Percentiles rank a stretch among this genome's conserved stretches.
Evolutionary conservation across 2,329 filamentous ascomycete genomes (phyloP).

Genomic region (Penicillium crustosum): DNA sequence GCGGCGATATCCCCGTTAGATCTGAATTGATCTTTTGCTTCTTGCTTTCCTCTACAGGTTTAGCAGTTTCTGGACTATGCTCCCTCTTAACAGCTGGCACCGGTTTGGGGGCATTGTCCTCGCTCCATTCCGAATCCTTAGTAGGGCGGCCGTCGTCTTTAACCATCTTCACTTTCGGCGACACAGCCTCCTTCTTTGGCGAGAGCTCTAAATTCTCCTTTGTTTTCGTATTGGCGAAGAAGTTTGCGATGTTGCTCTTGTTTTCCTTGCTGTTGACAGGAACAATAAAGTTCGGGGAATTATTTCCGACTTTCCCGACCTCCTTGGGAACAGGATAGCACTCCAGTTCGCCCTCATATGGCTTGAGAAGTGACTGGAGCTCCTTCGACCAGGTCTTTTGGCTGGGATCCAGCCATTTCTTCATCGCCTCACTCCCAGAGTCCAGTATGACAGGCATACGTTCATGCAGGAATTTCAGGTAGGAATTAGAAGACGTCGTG

Average conservation of each 20-base stretch:
- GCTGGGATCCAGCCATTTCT: slow-evolving; percentile 74
- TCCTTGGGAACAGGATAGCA: slow-evolving; percentile 84
- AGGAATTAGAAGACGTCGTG: slow-evolving; percentile 81
- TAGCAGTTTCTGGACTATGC: slow-evolving; percentile 33
- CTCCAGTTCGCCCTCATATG: slow-evolving; percentile 75
- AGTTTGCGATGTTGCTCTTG: slow-evolving; percentile 90
- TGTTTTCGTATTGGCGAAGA: slow-evolving; percentile 66
- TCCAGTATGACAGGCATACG: slow-evolving; percentile 95
- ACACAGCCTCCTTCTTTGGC: slow-evolving; percentile 29
- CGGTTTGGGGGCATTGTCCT: slow-evolving; percentile 54
- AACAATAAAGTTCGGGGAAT: slow-evolving; percentile 78
- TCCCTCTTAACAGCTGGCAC: slow-evolving; percentile 51
- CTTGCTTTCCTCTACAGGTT: slow-evolving; percentile 24
- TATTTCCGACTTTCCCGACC: slow-evolving; percentile 91
- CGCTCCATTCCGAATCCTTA: background rate
- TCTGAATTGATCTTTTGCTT: slow-evolving; percentile 24
- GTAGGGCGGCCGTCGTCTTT: slow-evolving; percentile 16
- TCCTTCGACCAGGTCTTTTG: slow-evolving; percentile 72
- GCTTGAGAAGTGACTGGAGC: slow-evolving; percentile 74
- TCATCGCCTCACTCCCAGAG: slow-evolving; percentile 67
- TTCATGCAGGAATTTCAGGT: slow-evolving; percentile 84
- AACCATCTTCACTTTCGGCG: slow-evolving; percentile 34
- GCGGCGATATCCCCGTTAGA: slow-evolving; percentile 29
- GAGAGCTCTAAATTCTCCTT: slow-evolving; percentile 22
- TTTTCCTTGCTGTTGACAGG: slow-evolving; percentile 83